Percentiles rank a stretch among this genome's conserved stretches.
Conservation (phyloP, 164 flowering plant species). For the Berberis thunbergii region DNA sequence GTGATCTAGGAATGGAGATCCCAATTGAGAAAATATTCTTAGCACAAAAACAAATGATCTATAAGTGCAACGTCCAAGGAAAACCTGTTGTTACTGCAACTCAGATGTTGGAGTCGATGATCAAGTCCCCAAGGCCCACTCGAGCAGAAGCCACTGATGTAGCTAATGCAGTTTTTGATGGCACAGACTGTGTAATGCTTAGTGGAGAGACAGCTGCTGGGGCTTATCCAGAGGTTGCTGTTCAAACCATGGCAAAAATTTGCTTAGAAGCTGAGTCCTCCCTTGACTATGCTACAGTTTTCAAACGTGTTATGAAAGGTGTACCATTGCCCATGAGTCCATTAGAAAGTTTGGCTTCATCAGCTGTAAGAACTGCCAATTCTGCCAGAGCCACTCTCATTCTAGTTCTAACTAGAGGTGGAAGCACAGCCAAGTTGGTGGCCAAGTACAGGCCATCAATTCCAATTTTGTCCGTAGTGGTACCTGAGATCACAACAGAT, state of each 20-base stretch:
- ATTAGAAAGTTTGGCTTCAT: slow-evolving; percentile 74
- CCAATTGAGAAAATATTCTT: slow-evolving; percentile 78
- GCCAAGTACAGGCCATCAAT: slow-evolving; percentile 81
- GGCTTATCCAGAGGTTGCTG: slow-evolving; percentile 84
- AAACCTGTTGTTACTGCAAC: slow-evolving; percentile 90
- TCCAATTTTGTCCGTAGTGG: slow-evolving; percentile 82
- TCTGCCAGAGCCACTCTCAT: slow-evolving; percentile 57
- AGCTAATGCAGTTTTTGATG: slow-evolving; percentile 77
- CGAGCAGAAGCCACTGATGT: slow-evolving; percentile 83
- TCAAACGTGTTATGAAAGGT: slow-evolving; percentile 49
- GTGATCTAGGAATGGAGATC: slow-evolving; percentile 89
- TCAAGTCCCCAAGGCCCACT: slow-evolving; percentile 84
- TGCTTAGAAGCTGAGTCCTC: slow-evolving; percentile 84
- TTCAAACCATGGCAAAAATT: slow-evolving; percentile 75
- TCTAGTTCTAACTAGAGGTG: slow-evolving; percentile 73
- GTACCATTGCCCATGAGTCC: slow-evolving; percentile 94
- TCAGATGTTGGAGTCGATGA: slow-evolving; percentile 83
- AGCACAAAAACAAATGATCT: slow-evolving; percentile 85
- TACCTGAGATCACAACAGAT: slow-evolving; percentile 75
- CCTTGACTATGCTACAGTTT: slow-evolving; percentile 61
- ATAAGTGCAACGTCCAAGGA: slow-evolving; percentile 89
- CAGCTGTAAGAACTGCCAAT: slow-evolving; percentile 75
- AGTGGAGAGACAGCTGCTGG: slow-evolving; percentile 95
- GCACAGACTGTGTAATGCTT: slow-evolving; percentile 93
- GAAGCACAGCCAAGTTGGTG: slow-evolving; percentile 80